Evolutionary conservation across 1,284 basidiomycete species (phyloP).

Genomic region (Cutaneotrichosporon mucoides): DNA sequence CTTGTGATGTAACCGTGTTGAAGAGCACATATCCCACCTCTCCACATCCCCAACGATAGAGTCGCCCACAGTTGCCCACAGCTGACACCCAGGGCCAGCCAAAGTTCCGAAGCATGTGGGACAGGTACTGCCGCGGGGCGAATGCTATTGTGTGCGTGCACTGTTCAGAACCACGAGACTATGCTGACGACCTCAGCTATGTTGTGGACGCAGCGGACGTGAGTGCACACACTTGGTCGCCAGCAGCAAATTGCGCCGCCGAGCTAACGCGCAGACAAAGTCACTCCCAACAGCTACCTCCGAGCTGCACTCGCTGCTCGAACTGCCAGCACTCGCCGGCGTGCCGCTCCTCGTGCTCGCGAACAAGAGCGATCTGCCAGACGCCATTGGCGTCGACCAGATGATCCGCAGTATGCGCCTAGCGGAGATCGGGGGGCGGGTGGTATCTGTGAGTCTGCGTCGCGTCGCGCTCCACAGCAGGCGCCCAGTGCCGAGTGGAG

Average conservation of each 20-base stretch:
- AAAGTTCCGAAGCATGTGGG: slow-evolving; percentile 78
- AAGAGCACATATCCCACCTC: too few species aligned
- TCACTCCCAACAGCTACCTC: slow-evolving; percentile 82
- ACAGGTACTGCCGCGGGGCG: slow-evolving; percentile 90
- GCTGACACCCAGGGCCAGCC: slow-evolving; percentile 63
- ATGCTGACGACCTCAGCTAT: slow-evolving; percentile 57
- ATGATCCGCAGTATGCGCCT: slow-evolving; percentile 76
- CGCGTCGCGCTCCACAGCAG: too few species aligned
- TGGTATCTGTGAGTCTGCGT: slow-evolving; percentile 57
- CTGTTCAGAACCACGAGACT: background rate
- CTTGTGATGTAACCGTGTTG: too few species aligned
- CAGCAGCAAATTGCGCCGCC: too few species aligned
- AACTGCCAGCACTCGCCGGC: slow-evolving; percentile 65
- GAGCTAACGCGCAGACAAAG: slow-evolving; percentile 56
- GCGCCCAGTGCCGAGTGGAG: too few species aligned
- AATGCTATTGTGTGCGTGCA: slow-evolving; percentile 82
- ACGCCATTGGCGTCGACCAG: slow-evolving; percentile 76
- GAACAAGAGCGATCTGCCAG: slow-evolving; percentile 89
- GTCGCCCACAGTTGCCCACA: too few species aligned
- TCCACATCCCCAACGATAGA: too few species aligned
- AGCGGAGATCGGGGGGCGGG: slow-evolving; percentile 73
- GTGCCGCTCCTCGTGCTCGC: slow-evolving; percentile 89
- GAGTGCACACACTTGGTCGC: too few species aligned
- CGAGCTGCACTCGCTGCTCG: slow-evolving; percentile 81
- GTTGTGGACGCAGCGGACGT: slow-evolving; percentile 86